Evolutionary conservation across 164 flowering plant species (phyloP).

Genomic region (Euptelea pleiosperma): DNA sequence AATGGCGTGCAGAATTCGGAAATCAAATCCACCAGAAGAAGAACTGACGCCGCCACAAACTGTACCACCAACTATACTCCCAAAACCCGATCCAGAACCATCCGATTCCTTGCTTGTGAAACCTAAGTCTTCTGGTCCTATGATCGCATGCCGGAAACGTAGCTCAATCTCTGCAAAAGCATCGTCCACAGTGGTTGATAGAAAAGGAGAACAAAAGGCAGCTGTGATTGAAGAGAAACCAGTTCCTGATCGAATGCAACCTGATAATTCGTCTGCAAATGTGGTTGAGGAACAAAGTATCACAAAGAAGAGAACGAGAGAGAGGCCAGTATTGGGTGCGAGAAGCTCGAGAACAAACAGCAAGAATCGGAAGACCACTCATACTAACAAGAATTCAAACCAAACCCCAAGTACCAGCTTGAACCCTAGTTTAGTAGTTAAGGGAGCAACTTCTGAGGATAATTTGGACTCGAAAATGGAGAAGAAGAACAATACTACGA

Average conservation of each 20-base stretch:
- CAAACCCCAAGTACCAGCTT: constrained; percentile 15
- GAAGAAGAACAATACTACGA: constrained; percentile 13
- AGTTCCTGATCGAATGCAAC: constrained; percentile 14
- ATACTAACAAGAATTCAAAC: constrained; percentile 7
- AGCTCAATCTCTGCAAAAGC: constrained; percentile 50
- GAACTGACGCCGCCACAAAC: constrained; percentile 6
- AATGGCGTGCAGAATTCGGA: constrained; percentile 14
- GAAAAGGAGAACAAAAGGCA: constrained; percentile 17
- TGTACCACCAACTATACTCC: constrained; percentile 6
- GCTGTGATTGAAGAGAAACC: constrained; percentile 22
- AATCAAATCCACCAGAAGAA: constrained; percentile 7
- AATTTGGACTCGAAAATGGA: constrained; percentile 18
- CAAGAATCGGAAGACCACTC: constrained; percentile 17
- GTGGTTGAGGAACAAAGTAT: constrained; percentile 20
- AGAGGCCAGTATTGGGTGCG: constrained; percentile 25
- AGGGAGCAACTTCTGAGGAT: constrained; percentile 14
- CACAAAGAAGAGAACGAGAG: constrained; percentile 20
- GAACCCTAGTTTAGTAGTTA: constrained; percentile 14
- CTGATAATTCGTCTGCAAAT: constrained; percentile 3
- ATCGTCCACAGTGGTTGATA: constrained; percentile 15
- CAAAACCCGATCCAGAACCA: constrained; percentile 20
- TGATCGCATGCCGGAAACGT: constrained; percentile 50
- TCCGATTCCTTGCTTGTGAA: constrained; percentile 39
- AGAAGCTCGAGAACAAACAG: constrained; percentile 41
- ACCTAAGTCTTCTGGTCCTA: constrained; percentile 35